Percentiles rank a stretch among this genome's conserved stretches.
These are phyloP conservation scores for Macrolepiota fuliginosa DNA, from an alignment of 768 basidiomycete genomes.

Conservation along the genomic window DNA sequence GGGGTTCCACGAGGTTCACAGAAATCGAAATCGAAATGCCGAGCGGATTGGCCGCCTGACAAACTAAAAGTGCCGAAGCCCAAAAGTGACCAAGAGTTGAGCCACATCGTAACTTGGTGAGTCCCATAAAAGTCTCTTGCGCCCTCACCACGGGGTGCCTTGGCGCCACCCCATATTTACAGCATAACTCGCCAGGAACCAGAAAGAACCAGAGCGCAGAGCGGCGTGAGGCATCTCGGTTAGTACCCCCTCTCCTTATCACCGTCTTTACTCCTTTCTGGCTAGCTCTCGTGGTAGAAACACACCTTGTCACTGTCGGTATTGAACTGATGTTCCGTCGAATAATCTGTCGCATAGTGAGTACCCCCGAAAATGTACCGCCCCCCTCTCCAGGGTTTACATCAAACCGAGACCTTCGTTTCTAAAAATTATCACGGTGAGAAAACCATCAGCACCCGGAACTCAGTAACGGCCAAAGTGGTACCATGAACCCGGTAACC, in stretches of 20 bases:
- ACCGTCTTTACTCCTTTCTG: not conserved
- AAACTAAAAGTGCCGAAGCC: not conserved
- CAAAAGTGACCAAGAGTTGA: not conserved
- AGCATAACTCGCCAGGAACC: not conserved
- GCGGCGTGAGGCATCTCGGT: no score
- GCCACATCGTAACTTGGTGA: not conserved
- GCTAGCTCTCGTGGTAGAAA: not conserved
- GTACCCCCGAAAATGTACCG: not conserved
- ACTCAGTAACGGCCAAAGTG: no score
- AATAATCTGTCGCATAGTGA: not conserved
- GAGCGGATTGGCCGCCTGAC: not conserved
- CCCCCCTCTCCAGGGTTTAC: not conserved
- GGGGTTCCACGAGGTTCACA: not conserved
- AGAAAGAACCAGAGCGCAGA: not conserved
- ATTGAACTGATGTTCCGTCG: not conserved
- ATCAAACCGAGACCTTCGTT: not conserved
- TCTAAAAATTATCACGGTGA: not conserved
- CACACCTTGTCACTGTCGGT: not conserved
- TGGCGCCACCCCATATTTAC: not conserved
- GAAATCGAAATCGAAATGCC: not conserved
- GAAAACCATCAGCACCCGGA: no score
- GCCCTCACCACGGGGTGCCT: not conserved
- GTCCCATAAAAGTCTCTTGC: not conserved
- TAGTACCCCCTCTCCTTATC: not conserved
- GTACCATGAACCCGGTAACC: no score